Base-by-base conservation (phyloP, 129 eudicot species). In the Pulicaria dysenterica region DNA sequence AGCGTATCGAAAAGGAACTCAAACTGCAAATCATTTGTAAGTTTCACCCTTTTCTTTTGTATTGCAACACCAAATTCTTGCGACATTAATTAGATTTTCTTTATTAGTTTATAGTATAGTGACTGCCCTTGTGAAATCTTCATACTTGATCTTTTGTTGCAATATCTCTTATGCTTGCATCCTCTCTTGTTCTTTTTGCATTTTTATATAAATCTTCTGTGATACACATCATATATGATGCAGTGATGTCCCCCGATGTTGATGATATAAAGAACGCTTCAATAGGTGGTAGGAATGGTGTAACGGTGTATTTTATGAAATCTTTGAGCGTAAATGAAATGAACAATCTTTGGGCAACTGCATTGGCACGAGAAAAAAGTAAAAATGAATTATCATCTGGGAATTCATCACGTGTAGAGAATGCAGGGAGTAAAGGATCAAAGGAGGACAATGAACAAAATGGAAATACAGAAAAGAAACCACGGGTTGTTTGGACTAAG, bases 321-420 rank as follows among this genome's bases (percentile, higher is more conserved):
- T 80, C 67, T 53, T 69, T 64, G 61, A 75, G 73, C 37, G 42
- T 75, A 60, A 46, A 38, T 31, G 77, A 80, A 40, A 38, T 80
- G 63, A 80, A 80, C 58, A 60, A 67, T 69, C 84, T 80, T 69
- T 80, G 80, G 84, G 69, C 71, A 80, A 46, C 50, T 45, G 73
- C 84, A 37, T 51, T 80, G 69, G 73, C 77, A 69, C 60, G 80
- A 53, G 80, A 74, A 62, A 74, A 61, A 14, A 56, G 48, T 62
- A 80, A 80, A 45, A 56, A 5, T 8, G 65, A 68, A 58, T 57
- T n/a, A 60, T 73, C 70, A 43, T 67, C 68, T 1, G 58, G 13
- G 53, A 63, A 74, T 38, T 34, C 57, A 15, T 24, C 55, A 42
- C 50, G 8, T 47, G 37, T 38, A 31, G 78, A 79, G 34, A 79